Percentiles rank a stretch among this genome's conserved stretches.
Conservation (phyloP, 2,329 filamentous ascomycete species). For the Triangularia setosa region DNA sequence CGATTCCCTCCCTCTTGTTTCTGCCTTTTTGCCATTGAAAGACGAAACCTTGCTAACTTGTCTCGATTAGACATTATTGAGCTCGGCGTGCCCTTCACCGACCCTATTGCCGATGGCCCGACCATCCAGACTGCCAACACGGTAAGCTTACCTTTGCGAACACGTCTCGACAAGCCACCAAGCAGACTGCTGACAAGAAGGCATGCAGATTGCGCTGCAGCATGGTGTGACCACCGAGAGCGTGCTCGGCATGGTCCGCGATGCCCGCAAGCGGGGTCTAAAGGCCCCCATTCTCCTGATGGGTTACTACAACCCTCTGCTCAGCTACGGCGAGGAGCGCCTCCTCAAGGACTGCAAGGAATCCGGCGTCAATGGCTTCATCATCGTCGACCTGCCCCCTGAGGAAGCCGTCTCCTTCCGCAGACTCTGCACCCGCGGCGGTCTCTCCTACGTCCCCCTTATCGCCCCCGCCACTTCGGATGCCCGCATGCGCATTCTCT, state of each 20-base stretch:
- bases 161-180: constrained; percentile 60
- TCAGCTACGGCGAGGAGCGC: constrained; percentile 89
- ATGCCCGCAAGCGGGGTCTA: constrained; percentile 72
- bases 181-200: constrained; percentile 54
- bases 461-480: constrained; percentile 94
- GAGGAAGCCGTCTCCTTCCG: constrained; percentile 94
- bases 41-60: not conserved
- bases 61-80: constrained; percentile 77
- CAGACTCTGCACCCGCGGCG: constrained; percentile 72
- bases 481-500: constrained; percentile 88
- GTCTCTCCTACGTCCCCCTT: constrained; percentile 91
- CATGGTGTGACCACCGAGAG: constrained; percentile 83
- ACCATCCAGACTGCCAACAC: constrained; percentile 97
- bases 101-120: constrained; percentile 95
- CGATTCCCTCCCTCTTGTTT: constrained; percentile 11
- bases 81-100: constrained; percentile 92
- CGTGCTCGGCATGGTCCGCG: constrained; percentile 78
- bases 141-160: constrained; percentile 39
- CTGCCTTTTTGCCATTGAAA: not conserved
- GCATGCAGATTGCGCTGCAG: constrained; percentile 59
- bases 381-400: constrained; percentile 90
- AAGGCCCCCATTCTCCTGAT: constrained; percentile 84
- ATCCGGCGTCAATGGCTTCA: constrained; percentile 91
- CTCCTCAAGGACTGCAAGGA: constrained; percentile 80
- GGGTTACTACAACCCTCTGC: constrained; percentile 97